A percentile compares a stretch with the other conserved stretches of the same genome.
These are phyloP conservation scores for Heliosperma pusillum DNA, from an alignment of 148 eudicot genomes.

Conservation along the genomic window DNA sequence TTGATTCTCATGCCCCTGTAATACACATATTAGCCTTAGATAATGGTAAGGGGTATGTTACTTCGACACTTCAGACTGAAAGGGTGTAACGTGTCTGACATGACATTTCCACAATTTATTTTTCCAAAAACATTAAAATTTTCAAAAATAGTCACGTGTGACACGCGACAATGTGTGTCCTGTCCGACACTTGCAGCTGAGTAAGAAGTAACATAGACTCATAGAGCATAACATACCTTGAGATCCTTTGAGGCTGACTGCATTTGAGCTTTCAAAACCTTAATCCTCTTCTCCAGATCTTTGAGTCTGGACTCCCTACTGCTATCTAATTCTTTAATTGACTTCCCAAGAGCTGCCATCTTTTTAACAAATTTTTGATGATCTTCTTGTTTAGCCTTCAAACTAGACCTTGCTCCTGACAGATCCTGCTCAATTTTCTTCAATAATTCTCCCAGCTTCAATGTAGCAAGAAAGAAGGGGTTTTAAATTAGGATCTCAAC, in stretches of 20 bases:
- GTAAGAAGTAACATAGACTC: neutral
- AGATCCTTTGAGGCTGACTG: slow-evolving; percentile 79
- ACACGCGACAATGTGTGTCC: neutral
- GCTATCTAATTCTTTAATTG: slow-evolving; percentile 66
- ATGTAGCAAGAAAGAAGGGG: neutral
- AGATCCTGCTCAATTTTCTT: slow-evolving; percentile 89
- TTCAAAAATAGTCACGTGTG: neutral
- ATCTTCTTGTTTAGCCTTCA: slow-evolving; percentile 55
- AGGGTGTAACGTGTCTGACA: too few species aligned
- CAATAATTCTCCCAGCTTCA: slow-evolving; percentile 77
- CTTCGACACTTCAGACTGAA: neutral
- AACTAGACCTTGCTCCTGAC: slow-evolving; percentile 62
- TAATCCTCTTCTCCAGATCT: slow-evolving; percentile 78
- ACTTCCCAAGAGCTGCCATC: slow-evolving; percentile 69
- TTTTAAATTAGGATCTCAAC: neutral
- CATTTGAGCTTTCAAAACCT: slow-evolving; percentile 63
- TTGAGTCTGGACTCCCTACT: slow-evolving; percentile 73
- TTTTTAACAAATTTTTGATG: slow-evolving; percentile 52
- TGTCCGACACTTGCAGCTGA: neutral
- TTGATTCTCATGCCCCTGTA: slow-evolving; percentile 80
- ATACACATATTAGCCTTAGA: slow-evolving; percentile 9
- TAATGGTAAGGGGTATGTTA: neutral
- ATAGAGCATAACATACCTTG: slow-evolving; percentile 50
- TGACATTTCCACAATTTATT: neutral
- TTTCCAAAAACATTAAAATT: neutral